phyloP scores from a whole-genome alignment of 768 basidiomycete genomes.

The Suillus tomentosus region DNA sequence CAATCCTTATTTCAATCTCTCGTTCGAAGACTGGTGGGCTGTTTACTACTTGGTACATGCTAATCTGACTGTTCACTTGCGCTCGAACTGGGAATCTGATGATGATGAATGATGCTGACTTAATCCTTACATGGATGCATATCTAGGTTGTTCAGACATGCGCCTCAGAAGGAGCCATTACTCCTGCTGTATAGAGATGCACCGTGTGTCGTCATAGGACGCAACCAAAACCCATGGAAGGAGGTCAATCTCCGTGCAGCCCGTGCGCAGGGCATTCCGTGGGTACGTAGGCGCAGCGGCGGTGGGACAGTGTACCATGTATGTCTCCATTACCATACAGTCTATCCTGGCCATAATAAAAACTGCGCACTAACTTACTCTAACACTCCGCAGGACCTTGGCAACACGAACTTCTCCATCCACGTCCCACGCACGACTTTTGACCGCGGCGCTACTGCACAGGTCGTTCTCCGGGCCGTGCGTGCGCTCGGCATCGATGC shows the following conservation, averaged over 20 bases:
- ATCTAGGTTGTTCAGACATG: slow-evolving; percentile 78
- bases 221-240: slow-evolving; percentile 99
- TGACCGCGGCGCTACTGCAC: slow-evolving; percentile 74
- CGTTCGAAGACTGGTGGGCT: slow-evolving; percentile 83
- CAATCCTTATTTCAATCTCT: slow-evolving; percentile 87
- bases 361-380: not conserved
- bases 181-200: slow-evolving; percentile 85
- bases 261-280: slow-evolving; percentile 56
- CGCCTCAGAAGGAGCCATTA: slow-evolving; percentile 63
- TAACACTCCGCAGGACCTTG: slow-evolving; percentile 70
- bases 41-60: slow-evolving; percentile 21
- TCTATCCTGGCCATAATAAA: not conserved
- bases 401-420: slow-evolving; percentile 97
- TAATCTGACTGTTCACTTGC: not conserved
- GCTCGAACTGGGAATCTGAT: not conserved
- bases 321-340: slow-evolving; percentile 30
- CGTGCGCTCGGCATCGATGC: slow-evolving; percentile 76
- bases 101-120: slow-evolving; percentile 27
- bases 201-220: slow-evolving; percentile 90
- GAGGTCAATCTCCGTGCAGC: slow-evolving; percentile 81
- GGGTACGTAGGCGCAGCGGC: slow-evolving; percentile 85
- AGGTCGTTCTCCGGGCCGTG: slow-evolving; percentile 77
- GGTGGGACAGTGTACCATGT: slow-evolving; percentile 98
- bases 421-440: slow-evolving; percentile 83
- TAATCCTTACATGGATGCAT: slow-evolving; percentile 30